Base-by-base conservation (phyloP, 2,329 filamentous ascomycete genomes). In the Calonectria montana region DNA sequence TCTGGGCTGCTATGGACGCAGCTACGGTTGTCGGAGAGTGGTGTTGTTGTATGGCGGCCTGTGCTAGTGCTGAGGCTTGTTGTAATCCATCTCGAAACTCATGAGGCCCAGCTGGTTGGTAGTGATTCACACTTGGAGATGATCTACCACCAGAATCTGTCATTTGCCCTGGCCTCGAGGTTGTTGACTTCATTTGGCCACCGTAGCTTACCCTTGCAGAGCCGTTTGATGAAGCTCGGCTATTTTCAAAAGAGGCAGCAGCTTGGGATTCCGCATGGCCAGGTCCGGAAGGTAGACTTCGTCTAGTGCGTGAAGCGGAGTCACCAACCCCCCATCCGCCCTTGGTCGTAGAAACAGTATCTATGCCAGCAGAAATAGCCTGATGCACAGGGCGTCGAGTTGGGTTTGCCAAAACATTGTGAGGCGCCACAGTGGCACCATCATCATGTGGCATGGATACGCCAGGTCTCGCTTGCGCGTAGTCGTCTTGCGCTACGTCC, bases 391-490 rank as follows among this genome's bases (percentile, higher is more conserved):
- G 61, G 9, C 63, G 67, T 8, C 74, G 75, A 18, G 65, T 67
- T 23, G 70, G 71, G 50, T 77, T 72, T 2, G 75, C 47, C 37
- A 74, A 27, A 21, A 62, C 63, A 31, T 65, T 48, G 21, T 71
- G 75, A 25, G 78, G 79, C 23, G 71, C 66, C 5, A 59, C 67
- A 10, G 73, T 73, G 16, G 74, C 67, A 27, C 72, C 27, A 23
- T 79, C 76, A 27, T 75, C 69, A n/a, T 80, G 79, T 10, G 81
- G 73, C 21, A 81, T 72, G 15, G 73, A 65, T 18, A 81, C 59
- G 21, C 73, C 78, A 10, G 81, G 75, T 12, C 74, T 67, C n/a
- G 79, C 71, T 41, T 79, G 79, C 37, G 81, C 83, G 69, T 82
- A 81, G 27, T 79, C 74, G 7, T 72, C 43, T 39, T 76, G 75